A percentile compares a stretch with the other conserved stretches of the same genome.
These are phyloP conservation scores for Dioszegia crocea DNA, from an alignment of 768 basidiomycete species.

Conservation along the genomic window DNA sequence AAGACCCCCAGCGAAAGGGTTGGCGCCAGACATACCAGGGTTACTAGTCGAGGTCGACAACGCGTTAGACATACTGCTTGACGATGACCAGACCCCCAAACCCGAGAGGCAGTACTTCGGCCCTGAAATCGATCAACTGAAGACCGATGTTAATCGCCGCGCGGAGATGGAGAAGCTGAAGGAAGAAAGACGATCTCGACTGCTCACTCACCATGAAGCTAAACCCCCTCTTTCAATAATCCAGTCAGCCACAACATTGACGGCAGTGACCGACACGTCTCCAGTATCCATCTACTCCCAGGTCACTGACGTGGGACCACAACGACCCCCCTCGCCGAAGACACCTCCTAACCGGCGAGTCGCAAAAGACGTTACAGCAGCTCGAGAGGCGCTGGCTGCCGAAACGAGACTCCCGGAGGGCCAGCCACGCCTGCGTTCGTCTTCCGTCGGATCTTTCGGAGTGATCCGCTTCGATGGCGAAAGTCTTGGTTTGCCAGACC, in stretches of 20 bases:
- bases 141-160: too few species aligned
- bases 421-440: too few species aligned
- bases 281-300: constrained; percentile 2
- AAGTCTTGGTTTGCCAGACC: background rate
- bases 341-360: background rate
- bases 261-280: background rate
- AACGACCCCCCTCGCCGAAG: background rate
- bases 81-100: background rate
- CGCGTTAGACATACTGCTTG: too few species aligned
- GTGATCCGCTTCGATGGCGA: constrained; percentile 3
- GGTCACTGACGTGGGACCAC: background rate
- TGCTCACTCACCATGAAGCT: background rate
- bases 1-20: too few species aligned
- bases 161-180: constrained; percentile 13
- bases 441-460: background rate
- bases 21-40: background rate
- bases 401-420: too few species aligned
- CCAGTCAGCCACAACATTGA: background rate
- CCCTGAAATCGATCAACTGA: too few species aligned
- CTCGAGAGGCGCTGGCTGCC: background rate
- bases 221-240: background rate
- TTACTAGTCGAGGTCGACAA: background rate
- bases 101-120: background rate
- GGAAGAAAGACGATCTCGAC: background rate
- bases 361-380: background rate